Evolutionary conservation across 2,329 filamentous ascomycete genomes (phyloP), one percentile per base, ranked within the genome.

Genomic region (Sclerotinia trifoliorum): DNA sequence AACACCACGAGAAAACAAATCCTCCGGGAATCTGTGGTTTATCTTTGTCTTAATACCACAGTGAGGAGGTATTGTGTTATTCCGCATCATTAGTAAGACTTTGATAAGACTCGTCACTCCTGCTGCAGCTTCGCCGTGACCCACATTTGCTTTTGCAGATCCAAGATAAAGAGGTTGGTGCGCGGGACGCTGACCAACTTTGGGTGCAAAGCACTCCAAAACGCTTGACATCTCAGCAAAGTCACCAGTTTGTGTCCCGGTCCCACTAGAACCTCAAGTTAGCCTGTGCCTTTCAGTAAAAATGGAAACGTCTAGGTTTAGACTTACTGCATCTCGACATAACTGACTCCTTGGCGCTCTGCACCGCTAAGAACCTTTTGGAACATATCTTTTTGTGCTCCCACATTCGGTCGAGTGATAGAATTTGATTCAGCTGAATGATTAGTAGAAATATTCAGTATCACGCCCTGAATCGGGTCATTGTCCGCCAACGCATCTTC

Each of bases 81-180:
- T 67, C 24, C 67, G 68, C n/a, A 73, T 69, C 62, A 74, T 66
- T 10, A 74, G 62, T 17, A 75, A 65, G 51, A 68, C 69, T 60
- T 74, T 76, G 32, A 75, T 70, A 15, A 76, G 61, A 56, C 71
- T 68, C 21, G 73, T 69, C 5, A 75, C 68, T n/a, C 73, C 75
- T n/a, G 74, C 63, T n/a, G 67, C 65, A 29, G 63, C 42, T 48
- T 65, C 63, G 13, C 11, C 67, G 17, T 71, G 69, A 8, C 67
- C 78, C 77, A 3, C 75, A 65, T 75, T 76, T 17, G 73, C 55
- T 66, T 76, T 77, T 24, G 73, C 65, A 13, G 72, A 68, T 17
- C 72, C 71, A n/a, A 74, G 46, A 49, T 62, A 64, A 3, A 74
- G 62, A 29, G 69, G 67, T 3, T 66, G 29, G 10, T 68, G 44